Evolutionary conservation across 2,329 filamentous ascomycete genomes (phyloP).

Genomic region (Colletotrichum somersetense): DNA sequence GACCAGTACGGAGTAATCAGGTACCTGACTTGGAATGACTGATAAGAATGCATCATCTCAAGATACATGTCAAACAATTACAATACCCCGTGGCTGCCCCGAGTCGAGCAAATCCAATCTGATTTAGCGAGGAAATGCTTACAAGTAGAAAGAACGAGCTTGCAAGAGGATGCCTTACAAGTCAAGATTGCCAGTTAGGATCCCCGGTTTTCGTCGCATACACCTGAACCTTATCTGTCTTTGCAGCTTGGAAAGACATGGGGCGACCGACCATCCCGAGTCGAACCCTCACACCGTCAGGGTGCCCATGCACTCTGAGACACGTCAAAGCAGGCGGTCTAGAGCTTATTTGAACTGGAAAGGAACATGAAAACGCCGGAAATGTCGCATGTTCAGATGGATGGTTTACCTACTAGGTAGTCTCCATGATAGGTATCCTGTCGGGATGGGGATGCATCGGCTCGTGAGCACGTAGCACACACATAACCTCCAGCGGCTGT

Average conservation of each 20-base stretch:
- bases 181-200: background rate
- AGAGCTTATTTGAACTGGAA: slow-evolving; percentile 5
- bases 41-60: background rate
- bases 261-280: slow-evolving; percentile 5
- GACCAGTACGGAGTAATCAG: background rate
- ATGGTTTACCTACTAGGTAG: background rate
- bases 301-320: background rate
- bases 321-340: background rate
- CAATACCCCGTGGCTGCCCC: background rate
- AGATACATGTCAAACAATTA: background rate
- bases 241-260: background rate
- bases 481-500: too few species aligned
- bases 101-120: background rate
- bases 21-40: too few species aligned
- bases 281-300: background rate
- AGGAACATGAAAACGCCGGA: background rate
- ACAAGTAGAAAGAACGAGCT: background rate
- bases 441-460: background rate
- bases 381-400: background rate
- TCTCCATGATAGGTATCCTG: background rate
- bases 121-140: background rate
- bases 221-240: slow-evolving; percentile 7
- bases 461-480: background rate
- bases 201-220: background rate
- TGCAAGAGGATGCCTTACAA: background rate